These are phyloP conservation scores for Hanseniaspora meyeri DNA, from an alignment of 805 yeast genomes.

Conservation along the genomic window DNA sequence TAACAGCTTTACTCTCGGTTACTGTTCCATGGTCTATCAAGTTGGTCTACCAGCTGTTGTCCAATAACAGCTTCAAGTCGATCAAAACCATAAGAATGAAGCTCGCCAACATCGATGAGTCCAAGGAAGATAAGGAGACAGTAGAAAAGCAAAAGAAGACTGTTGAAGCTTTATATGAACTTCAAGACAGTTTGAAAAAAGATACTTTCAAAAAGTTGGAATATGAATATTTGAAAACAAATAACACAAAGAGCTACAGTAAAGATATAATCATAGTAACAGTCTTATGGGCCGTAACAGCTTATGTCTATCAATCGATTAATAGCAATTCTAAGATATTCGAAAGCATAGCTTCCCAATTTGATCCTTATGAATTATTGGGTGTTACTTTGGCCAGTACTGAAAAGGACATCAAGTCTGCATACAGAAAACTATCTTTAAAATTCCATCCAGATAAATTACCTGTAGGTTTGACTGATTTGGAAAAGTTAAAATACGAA, in stretches of 20 bases:
- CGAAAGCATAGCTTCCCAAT: constrained; percentile 34
- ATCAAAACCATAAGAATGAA: not conserved
- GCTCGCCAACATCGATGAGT: not conserved
- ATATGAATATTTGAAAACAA: constrained; percentile 13
- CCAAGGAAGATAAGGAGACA: constrained; percentile 2
- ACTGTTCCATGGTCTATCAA: constrained; percentile 49
- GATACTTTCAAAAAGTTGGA: constrained; percentile 26
- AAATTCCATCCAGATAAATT: constrained; percentile 91
- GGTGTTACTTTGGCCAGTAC: constrained; percentile 41
- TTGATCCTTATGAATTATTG: constrained; percentile 85
- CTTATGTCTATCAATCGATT: constrained; percentile 18
- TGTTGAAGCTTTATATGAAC: constrained; percentile 21
- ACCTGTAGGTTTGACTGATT: constrained; percentile 44
- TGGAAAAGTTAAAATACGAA: constrained; percentile 50
- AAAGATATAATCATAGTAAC: constrained; percentile 15
- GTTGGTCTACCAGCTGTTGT: not conserved
- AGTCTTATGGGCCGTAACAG: constrained; percentile 45
- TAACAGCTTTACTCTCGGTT: constrained; percentile 57
- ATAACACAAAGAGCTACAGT: constrained; percentile 11
- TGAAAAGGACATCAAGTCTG: constrained; percentile 67
- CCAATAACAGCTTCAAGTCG: not conserved
- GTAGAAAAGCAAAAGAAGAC: constrained; percentile 12
- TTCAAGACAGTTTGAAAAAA: constrained; percentile 28
- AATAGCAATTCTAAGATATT: constrained; percentile 36
- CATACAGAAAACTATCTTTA: constrained; percentile 75